Evolutionary conservation across 306 rosid species (phyloP).

Genomic region (Lupinus albus): DNA sequence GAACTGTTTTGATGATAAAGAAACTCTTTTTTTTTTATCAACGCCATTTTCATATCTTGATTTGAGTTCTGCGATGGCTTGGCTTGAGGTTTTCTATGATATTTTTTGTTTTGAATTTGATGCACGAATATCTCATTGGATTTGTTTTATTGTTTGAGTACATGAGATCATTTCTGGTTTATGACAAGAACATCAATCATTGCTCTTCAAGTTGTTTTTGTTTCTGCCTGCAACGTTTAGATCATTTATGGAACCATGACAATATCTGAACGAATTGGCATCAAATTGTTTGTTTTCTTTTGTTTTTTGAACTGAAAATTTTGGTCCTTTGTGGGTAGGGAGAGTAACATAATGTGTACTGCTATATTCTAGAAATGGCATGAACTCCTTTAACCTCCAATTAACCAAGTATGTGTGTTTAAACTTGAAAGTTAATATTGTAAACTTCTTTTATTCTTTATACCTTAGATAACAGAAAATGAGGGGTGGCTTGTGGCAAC

Average conservation of each 20-base stretch:
- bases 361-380: not conserved
- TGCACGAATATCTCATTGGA: not conserved
- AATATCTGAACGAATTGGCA: not conserved
- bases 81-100: not conserved
- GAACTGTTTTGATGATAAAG: not conserved
- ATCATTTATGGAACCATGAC: not conserved
- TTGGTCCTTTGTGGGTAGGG: not conserved
- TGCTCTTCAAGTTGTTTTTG: not conserved
- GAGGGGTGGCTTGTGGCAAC: conserved; percentile 75
- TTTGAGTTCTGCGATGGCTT: conserved; percentile 19
- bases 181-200: not conserved
- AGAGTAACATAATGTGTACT: not conserved
- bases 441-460: conserved; percentile 2
- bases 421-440: not conserved
- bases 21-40: not conserved
- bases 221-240: conserved; percentile 16
- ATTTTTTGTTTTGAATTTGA: conserved; percentile 24
- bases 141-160: not conserved
- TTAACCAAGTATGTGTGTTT: conserved; percentile 3
- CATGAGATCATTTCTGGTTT: not conserved
- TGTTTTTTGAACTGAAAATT: conserved; percentile 9
- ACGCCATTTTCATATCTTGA: not conserved
- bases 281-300: conserved; percentile 28
- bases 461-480: conserved; percentile 43
- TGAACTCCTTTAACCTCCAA: not conserved